Base-by-base conservation (phyloP, 1,284 basidiomycete genomes). In the Meira miltonrushii region DNA sequence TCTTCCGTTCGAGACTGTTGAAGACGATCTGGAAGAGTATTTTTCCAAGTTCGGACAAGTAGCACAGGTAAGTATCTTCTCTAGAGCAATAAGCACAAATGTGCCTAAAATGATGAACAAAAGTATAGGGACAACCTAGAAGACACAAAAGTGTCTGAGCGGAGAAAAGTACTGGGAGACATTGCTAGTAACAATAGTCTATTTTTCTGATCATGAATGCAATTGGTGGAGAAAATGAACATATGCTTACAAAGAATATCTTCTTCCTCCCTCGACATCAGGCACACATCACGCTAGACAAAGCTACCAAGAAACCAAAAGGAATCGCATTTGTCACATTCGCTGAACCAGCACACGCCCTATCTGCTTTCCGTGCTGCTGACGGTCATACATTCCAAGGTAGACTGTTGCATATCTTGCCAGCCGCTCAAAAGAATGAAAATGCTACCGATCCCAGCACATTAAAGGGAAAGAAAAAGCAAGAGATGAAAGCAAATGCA, bases 311-410 rank as follows among this genome's bases (percentile, higher is more conserved):
- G 67, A 82, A 85, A 19, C 80, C 87, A 0, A 94, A 93, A 79
- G 94, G 50, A 79, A 75, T 82, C 12, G 82, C 81, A 1, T 98
- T 92, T 68, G 84, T 96, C 19, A 86, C 86, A 1, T 98, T 89
- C 71, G 79, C 79, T 2, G 81, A 85, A 8, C 80, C 89, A 0
- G 74, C 83, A 1, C 82, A 85, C 49, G 93, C 94, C 0, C 74
- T 92, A 0, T 80, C 82, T 0, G 94, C 93, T 0, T 91, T 86
- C 66, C 83, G 87, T 60, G 82, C 82, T 0, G 83, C 95, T 37
- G 93, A 98, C 77, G 88, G 87, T 65, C 86, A 83, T 49, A 88
- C 90, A 0, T 94, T 96, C 79, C 92, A 95, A 80, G 94, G 94
- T 3, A 86, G 94, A 15, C 79, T 97, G 2, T 76, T 98, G 1